Evolutionary conservation across 2,329 filamentous ascomycete species (phyloP), one percentile per base, ranked within the genome.

Genomic region (Aspergillus ustus): DNA sequence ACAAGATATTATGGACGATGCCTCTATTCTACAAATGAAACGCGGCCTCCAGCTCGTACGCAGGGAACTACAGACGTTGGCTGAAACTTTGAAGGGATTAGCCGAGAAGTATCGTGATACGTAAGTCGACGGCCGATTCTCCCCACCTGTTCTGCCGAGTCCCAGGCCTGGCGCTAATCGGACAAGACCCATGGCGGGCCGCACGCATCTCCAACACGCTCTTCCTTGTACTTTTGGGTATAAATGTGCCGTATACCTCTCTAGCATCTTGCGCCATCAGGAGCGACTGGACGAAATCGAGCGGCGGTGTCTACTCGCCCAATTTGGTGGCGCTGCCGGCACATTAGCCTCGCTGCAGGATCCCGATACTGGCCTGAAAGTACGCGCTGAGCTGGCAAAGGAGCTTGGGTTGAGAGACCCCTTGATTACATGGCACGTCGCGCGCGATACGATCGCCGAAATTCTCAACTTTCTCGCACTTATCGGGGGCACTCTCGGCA

Each of bases 391-490:
- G 3, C 73, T 87, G 52, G 84, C 84, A 0, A 69, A 72, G 5
- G 81, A 84, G 44, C 72, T 86, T 0, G 78, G 74, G 0, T 68
- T 87, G 0, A 62, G 69, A 0, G 79, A 86, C 58, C 83, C 84
- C 1, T 72, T 78, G 0, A 85, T 87, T 45, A 85, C 84, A 2
- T 86, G 84, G 84, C 84, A 87, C 62, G 83, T 84, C 8, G 82
- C 82, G 1, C 77, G 84, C 8, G 84, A 87, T 66, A 80, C 76
- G 0, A 72, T 86, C 1, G 83, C 84, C 1, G 84, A 87, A 69
- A 79, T 84, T 7, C 69, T 81, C 15, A 85, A 84, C 60, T 82
- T 82, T 60, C 78, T 87, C 1, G 83, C 83, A 0, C 75, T 86
- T 0, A 71, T 86, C 2, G 84, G 84, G 3, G 84, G 83, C 0